phyloP scores from a whole-genome alignment of 257 asterid genomes.

The Solanum gracilifrons region DNA sequence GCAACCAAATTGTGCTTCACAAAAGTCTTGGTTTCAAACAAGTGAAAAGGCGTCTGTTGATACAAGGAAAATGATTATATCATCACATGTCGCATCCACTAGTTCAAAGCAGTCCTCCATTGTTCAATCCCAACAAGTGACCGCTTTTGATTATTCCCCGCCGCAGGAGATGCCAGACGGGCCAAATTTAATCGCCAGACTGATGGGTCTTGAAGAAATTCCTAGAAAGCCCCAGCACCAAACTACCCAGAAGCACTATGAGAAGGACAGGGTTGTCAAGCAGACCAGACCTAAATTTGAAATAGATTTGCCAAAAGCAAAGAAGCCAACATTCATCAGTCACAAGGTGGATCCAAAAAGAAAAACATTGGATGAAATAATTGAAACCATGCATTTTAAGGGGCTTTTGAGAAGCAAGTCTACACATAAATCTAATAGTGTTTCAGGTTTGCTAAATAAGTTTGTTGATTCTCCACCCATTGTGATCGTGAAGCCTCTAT shows the following conservation, averaged over 20 bases:
- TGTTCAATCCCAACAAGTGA: conserved; percentile 17
- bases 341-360: conserved; percentile 24
- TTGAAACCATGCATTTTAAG: conserved; percentile 40
- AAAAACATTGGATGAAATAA: conserved; percentile 34
- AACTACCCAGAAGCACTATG: neutral
- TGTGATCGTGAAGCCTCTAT: neutral
- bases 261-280: conserved; percentile 11
- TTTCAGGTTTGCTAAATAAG: conserved; percentile 12
- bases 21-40: conserved; percentile 1
- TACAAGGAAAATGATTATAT: conserved; percentile 14
- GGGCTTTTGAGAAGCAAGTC: conserved; percentile 35
- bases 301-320: conserved; percentile 44
- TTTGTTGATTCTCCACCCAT: conserved; percentile 28
- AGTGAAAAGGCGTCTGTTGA: conserved; percentile 1
- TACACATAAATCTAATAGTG: conserved; percentile 6
- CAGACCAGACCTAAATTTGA: conserved; percentile 25
- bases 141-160: conserved; percentile 25
- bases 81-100: conserved; percentile 33
- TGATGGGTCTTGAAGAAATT: conserved; percentile 63
- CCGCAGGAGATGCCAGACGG: conserved; percentile 29
- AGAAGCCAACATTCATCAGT: conserved; percentile 24
- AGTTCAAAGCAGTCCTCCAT: conserved; percentile 51
- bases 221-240: conserved; percentile 10
- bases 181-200: conserved; percentile 58
- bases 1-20: conserved; percentile 16